phyloP scores from a whole-genome alignment of 257 asterid species.

The Catharanthus roseus region DNA sequence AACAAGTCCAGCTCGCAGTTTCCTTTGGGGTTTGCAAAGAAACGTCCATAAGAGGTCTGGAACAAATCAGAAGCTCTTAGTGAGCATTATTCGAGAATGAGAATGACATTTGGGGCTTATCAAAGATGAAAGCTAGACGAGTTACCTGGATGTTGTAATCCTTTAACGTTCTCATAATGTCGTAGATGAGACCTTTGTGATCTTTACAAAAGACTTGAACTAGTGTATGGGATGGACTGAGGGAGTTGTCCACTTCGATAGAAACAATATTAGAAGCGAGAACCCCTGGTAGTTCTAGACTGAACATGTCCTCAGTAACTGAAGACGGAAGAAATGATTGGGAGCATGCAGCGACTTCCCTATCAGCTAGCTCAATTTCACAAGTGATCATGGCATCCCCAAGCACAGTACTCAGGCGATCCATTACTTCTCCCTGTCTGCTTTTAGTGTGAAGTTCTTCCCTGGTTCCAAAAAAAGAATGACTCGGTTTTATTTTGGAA shows the following conservation, averaged over 20 bases:
- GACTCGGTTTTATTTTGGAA: neutral
- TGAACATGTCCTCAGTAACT: conserved; percentile 40
- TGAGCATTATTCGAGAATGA: neutral
- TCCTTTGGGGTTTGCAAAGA: conserved; percentile 36
- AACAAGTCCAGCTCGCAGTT: conserved; percentile 59
- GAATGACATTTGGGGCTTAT: neutral
- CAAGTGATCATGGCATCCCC: conserved; percentile 64
- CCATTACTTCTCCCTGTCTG: conserved; percentile 46
- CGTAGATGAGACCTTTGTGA: conserved; percentile 72
- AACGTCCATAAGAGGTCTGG: conserved; percentile 62
- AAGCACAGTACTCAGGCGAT: conserved; percentile 31
- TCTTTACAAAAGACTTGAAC: conserved; percentile 55
- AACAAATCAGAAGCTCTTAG: neutral
- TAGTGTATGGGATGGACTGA: conserved; percentile 68
- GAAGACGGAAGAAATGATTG: conserved; percentile 52
- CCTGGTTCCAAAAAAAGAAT: conserved; percentile 25
- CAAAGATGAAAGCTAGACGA: neutral
- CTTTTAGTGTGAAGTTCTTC: conserved; percentile 51
- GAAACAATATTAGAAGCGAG: conserved; percentile 35
- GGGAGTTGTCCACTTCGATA: conserved; percentile 43
- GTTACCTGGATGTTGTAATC: conserved; percentile 68
- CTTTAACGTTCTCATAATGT: conserved; percentile 65
- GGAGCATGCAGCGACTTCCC: conserved; percentile 46
- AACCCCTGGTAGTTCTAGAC: conserved; percentile 26
- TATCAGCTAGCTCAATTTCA: conserved; percentile 53